phyloP scores from a whole-genome alignment of 768 basidiomycete genomes.

The Boletus rex-veris region DNA sequence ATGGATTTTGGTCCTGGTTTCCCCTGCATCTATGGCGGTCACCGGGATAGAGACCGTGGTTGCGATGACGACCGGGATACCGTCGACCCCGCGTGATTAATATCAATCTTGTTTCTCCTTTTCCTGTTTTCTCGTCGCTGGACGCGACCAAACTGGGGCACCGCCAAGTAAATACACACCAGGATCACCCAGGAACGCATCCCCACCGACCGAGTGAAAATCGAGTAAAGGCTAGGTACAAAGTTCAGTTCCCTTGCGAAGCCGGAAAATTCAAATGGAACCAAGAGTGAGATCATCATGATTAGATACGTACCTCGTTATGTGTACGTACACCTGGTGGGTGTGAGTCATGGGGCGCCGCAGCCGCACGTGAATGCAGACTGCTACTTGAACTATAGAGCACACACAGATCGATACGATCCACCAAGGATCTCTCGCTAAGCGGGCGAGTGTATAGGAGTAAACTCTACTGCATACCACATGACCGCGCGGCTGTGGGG shows the following conservation, averaged over 20 bases:
- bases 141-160: neutral
- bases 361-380: neutral
- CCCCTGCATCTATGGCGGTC: slow-evolving; percentile 2
- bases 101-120: slow-evolving; percentile 24
- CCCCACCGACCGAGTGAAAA: slow-evolving; percentile 3
- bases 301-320: slow-evolving; percentile 2
- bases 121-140: neutral
- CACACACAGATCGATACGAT: slow-evolving; percentile 12
- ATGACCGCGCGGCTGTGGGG: neutral
- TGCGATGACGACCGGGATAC: slow-evolving; percentile 31
- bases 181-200: neutral
- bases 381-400: slow-evolving; percentile 5
- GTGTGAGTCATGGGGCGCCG: neutral
- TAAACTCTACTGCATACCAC: neutral
- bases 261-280: slow-evolving; percentile 3
- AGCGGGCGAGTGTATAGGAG: slow-evolving; percentile 5
- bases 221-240: slow-evolving; percentile 17
- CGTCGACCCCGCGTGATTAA: slow-evolving; percentile 28
- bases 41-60: slow-evolving; percentile 11
- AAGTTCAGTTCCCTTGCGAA: slow-evolving; percentile 5
- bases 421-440: slow-evolving; percentile 8
- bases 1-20: neutral
- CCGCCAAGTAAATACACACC: slow-evolving; percentile 5
- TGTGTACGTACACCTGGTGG: slow-evolving; percentile 7
- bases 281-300: slow-evolving; percentile 6